Evolutionary conservation across 768 basidiomycete genomes (phyloP).

Genomic region (Astraeus odoratus): DNA sequence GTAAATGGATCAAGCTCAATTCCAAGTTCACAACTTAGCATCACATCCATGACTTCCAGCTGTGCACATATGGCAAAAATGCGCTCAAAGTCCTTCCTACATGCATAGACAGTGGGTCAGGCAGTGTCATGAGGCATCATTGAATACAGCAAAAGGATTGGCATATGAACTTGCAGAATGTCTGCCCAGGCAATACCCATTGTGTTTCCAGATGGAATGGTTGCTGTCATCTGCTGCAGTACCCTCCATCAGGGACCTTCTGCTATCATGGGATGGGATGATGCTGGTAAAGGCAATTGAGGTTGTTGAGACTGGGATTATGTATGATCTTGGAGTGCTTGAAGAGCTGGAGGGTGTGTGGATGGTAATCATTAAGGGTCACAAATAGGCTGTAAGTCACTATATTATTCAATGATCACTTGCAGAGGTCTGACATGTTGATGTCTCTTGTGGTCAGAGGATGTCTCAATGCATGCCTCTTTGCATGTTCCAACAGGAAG

Average conservation of each 20-base stretch:
- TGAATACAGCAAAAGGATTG: constrained; percentile 56
- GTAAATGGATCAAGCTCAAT: constrained; percentile 71
- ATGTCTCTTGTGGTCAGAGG: constrained; percentile 7
- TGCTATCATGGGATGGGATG: constrained; percentile 34
- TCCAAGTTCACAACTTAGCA: constrained; percentile 49
- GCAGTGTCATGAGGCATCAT: too few species aligned
- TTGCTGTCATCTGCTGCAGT: constrained; percentile 3
- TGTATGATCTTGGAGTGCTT: constrained; percentile 40
- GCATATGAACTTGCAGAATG: constrained; percentile 66
- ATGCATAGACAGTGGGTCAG: constrained; percentile 35
- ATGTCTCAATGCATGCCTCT: too few species aligned
- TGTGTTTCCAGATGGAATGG: constrained; percentile 45
- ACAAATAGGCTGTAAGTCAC: constrained; percentile 57
- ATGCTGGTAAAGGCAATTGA: constrained; percentile 46
- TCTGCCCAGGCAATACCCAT: constrained; percentile 54
- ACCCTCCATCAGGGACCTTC: constrained; percentile 17
- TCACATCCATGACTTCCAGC: constrained; percentile 48
- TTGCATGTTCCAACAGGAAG: constrained; percentile 53
- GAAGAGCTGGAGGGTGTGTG: constrained; percentile 13
- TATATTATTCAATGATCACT: background rate
- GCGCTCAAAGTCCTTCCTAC: constrained; percentile 40
- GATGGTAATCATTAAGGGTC: constrained; percentile 49
- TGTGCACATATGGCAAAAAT: constrained; percentile 41
- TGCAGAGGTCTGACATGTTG: background rate
- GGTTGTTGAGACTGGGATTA: constrained; percentile 41